Conservation (phyloP, 1,284 basidiomycete species). For the Mycena citricolor region DNA sequence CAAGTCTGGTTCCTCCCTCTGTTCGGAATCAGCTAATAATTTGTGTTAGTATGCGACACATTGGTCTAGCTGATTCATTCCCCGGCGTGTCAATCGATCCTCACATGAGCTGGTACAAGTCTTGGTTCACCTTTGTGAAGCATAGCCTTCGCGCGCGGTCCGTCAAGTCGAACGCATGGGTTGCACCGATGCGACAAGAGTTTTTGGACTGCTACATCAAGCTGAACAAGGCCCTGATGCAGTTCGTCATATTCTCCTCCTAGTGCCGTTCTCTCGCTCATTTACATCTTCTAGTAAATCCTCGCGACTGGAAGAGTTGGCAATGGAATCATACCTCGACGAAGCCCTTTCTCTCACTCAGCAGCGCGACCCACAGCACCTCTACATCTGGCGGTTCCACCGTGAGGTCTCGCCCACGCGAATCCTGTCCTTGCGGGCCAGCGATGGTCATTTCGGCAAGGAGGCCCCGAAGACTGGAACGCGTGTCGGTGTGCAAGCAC, state of each 20-base stretch:
- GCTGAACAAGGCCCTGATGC: conserved; percentile 56
- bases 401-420: conserved; percentile 46
- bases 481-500: conserved; percentile 58
- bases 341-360: conserved; percentile 31
- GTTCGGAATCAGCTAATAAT: background rate
- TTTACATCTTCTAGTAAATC: conserved; percentile 1
- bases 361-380: conserved; percentile 30
- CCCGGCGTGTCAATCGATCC: conserved; percentile 35
- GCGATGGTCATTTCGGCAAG: conserved; percentile 48
- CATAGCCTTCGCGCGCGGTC: conserved; percentile 40
- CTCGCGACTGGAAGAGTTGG: conserved; percentile 19
- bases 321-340: conserved; percentile 34
- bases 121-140: conserved; percentile 31
- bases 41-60: conserved; percentile 26
- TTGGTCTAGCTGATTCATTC: conserved; percentile 35
- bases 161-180: conserved; percentile 43
- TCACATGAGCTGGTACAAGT: conserved; percentile 27
- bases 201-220: conserved; percentile 52
- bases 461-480: conserved; percentile 55
- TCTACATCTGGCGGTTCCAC: conserved; percentile 54
- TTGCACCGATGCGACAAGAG: conserved; percentile 46
- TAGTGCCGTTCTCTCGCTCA: background rate
- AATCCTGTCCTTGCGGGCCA: conserved; percentile 59
- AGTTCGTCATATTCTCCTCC: conserved; percentile 40
- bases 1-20: background rate